These are phyloP conservation scores for Saturnispora silvae DNA, from an alignment of 805 yeast species.

Conservation along the genomic window DNA sequence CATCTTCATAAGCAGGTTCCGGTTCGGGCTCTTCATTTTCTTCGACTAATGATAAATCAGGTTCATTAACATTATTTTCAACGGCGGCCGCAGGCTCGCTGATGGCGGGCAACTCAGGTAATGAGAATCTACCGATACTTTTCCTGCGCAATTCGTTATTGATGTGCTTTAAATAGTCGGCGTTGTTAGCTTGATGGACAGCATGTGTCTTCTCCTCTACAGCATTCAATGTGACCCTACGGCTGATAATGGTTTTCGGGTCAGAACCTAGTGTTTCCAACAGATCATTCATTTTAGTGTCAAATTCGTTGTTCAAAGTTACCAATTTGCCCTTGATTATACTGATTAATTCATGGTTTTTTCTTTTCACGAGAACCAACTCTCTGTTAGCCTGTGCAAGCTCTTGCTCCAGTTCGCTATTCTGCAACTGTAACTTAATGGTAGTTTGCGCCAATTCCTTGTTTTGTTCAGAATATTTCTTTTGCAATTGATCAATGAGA, in stretches of 20 bases:
- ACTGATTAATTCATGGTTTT: conserved; percentile 13
- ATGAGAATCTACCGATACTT: conserved; percentile 26
- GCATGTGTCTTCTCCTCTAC: no score
- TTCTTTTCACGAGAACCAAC: conserved; percentile 20
- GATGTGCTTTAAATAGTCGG: conserved; percentile 9
- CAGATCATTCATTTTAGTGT: not conserved
- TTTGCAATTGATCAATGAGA: conserved; percentile 10
- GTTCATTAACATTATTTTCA: not conserved
- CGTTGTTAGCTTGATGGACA: no score
- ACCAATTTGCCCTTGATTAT: conserved; percentile 8
- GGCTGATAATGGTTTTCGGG: no score
- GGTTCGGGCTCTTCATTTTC: conserved; percentile 5
- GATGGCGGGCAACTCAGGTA: no score
- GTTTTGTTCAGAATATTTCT: conserved; percentile 36
- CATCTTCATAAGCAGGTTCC: conserved; percentile 21
- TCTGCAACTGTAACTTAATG: conserved; percentile 38
- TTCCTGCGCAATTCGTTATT: conserved; percentile 28
- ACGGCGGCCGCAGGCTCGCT: not conserved
- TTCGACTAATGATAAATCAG: conserved; percentile 8
- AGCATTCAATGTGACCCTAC: no score
- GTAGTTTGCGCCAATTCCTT: conserved; percentile 50
- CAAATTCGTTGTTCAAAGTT: conserved; percentile 6
- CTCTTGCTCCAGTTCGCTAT: conserved; percentile 42
- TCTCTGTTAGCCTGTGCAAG: conserved; percentile 22
- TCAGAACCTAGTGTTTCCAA: no score